A percentile compares a stretch with the other conserved stretches of the same genome.
phyloP scores from a whole-genome alignment of 768 basidiomycete genomes.

The Chiua virens region DNA sequence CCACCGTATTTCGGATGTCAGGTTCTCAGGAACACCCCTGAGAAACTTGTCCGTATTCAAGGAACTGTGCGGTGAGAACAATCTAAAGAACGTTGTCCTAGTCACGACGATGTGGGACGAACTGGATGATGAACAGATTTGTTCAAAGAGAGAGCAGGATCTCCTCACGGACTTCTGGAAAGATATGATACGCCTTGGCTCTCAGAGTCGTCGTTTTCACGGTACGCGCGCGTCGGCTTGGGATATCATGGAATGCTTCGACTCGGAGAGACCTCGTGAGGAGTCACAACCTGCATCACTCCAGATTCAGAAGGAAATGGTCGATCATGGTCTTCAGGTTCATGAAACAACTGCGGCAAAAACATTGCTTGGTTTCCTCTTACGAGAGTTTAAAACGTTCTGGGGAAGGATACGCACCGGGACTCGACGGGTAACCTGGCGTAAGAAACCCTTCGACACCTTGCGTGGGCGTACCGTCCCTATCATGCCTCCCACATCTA shows the following conservation, averaged over 20 bases:
- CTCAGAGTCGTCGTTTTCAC: conserved; percentile 8
- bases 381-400: conserved; percentile 3
- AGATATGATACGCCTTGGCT: conserved; percentile 15
- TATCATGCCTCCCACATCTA: not conserved
- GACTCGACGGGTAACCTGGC: not conserved
- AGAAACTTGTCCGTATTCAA: conserved; percentile 10
- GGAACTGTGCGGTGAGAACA: conserved; percentile 8
- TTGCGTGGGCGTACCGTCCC: not conserved
- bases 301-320: conserved; percentile 18
- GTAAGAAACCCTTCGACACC: not conserved
- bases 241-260: conserved; percentile 5
- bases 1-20: conserved; percentile 12
- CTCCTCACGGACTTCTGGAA: conserved; percentile 14
- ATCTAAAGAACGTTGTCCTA: conserved; percentile 14
- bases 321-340: conserved; percentile 5
- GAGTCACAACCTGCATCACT: not conserved
- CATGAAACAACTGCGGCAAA: conserved; percentile 16
- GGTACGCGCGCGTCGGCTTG: conserved; percentile 12
- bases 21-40: conserved; percentile 10
- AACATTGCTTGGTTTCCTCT: conserved; percentile 9
- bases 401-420: conserved; percentile 7
- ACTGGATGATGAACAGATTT: not conserved
- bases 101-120: conserved; percentile 23
- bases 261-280: not conserved
- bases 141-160: conserved; percentile 9